Conservation (phyloP, 225 moss, liverwort and hornwort species). For the Marchantia paleacea region DNA sequence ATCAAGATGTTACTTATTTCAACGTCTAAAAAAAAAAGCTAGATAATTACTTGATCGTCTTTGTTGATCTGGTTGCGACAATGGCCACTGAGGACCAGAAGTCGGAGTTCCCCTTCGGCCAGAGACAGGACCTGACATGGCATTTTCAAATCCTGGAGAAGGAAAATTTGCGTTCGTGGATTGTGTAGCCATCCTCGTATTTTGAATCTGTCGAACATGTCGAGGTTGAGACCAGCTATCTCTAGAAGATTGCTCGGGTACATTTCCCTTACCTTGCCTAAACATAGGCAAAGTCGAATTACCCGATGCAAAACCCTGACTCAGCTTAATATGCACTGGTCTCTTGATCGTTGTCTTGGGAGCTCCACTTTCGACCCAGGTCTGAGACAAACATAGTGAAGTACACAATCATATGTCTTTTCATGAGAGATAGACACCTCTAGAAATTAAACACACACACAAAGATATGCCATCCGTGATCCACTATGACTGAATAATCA, state of each 20-base stretch:
- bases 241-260: constrained; percentile 5
- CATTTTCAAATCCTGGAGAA: constrained; percentile 4
- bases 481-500: no score
- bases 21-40: background rate
- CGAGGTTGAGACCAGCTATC: constrained; percentile 8
- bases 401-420: background rate
- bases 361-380: constrained; percentile 76
- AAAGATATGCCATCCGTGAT: background rate
- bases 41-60: constrained; percentile 23
- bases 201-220: constrained; percentile 17
- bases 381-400: constrained; percentile 29
- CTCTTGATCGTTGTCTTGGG: constrained; percentile 94
- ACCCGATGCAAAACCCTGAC: constrained; percentile 42
- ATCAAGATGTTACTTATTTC: background rate
- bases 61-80: constrained; percentile 22
- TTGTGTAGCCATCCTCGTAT: constrained; percentile 17
- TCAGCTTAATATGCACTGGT: constrained; percentile 50
- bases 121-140: background rate
- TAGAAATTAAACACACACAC: background rate
- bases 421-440: background rate
- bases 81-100: constrained; percentile 24
- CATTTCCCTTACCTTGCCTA: constrained; percentile 21
- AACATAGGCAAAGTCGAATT: constrained; percentile 13
- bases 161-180: background rate
- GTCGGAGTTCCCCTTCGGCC: constrained; percentile 3